Conservation (phyloP, 768 basidiomycete genomes). For the Ramaria sp. region DNA sequence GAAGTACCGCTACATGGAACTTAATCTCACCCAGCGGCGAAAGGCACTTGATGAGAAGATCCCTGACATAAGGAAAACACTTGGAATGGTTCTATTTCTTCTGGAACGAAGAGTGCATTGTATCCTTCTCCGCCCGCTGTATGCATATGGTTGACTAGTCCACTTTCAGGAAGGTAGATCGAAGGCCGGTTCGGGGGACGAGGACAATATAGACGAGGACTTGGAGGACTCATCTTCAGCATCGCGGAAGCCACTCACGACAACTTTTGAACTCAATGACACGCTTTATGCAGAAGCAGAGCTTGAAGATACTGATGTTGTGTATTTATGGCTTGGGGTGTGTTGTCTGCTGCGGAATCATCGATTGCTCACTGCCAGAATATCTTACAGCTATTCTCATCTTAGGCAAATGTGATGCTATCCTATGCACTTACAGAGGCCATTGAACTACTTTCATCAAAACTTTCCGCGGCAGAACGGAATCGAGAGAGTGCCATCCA, state of each 20-base stretch:
- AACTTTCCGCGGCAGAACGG: conserved; percentile 60
- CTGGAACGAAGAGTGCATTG: conserved; percentile 55
- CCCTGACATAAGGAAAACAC: conserved; percentile 88
- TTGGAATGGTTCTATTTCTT: conserved; percentile 80
- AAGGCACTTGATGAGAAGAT: conserved; percentile 86
- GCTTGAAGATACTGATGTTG: conserved; percentile 76
- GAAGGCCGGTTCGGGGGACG: conserved; percentile 30
- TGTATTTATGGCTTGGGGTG: conserved; percentile 95
- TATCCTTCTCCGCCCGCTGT: neutral
- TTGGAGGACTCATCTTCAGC: conserved; percentile 21
- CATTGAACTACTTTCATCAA: conserved; percentile 58
- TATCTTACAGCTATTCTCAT: neutral
- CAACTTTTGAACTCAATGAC: conserved; percentile 93
- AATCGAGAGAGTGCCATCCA: conserved; percentile 62
- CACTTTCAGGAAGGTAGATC: conserved; percentile 50
- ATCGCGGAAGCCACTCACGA: conserved; percentile 47
- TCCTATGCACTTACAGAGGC: conserved; percentile 83
- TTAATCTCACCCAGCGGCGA: conserved; percentile 67
- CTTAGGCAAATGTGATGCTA: conserved; percentile 94
- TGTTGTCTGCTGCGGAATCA: conserved; percentile 18
- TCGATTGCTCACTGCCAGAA: neutral
- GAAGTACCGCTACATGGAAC: conserved; percentile 98
- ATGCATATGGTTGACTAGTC: neutral
- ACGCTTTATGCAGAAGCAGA: conserved; percentile 90
- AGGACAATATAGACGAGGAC: conserved; percentile 40